phyloP scores from a whole-genome alignment of 2,329 filamentous ascomycete genomes.

The Phialemoniopsis sp. region DNA sequence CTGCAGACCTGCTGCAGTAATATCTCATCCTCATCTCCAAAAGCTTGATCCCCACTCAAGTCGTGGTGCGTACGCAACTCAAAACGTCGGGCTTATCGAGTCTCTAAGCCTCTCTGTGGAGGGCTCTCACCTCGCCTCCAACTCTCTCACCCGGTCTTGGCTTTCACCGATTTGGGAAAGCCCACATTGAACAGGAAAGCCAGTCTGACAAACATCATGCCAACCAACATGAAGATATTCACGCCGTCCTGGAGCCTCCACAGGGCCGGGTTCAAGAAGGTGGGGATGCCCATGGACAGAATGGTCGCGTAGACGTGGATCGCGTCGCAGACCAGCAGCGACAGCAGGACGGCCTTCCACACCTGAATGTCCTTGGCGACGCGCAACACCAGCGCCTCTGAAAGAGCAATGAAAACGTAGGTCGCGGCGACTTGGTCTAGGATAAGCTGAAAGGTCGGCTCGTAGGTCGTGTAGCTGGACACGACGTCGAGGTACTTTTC shows the following conservation, averaged over 20 bases:
- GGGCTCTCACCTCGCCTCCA: no score
- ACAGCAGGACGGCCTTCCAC: slow-evolving; percentile 17
- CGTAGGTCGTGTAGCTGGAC: slow-evolving; percentile 8
- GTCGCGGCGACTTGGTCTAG: slow-evolving; percentile 21
- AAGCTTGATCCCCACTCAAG: neutral
- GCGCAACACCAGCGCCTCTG: slow-evolving; percentile 19
- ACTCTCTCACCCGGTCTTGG: neutral
- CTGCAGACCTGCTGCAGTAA: neutral
- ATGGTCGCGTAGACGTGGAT: slow-evolving; percentile 23
- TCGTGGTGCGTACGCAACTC: slow-evolving; percentile 1
- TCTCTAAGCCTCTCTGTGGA: no score
- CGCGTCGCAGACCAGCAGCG: slow-evolving; percentile 18
- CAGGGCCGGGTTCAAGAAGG: slow-evolving; percentile 13
- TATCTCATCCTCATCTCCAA: neutral
- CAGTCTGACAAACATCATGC: slow-evolving; percentile 23
- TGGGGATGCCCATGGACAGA: slow-evolving; percentile 21
- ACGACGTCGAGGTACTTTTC: slow-evolving; percentile 9
- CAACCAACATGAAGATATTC: slow-evolving; percentile 24
- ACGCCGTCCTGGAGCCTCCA: slow-evolving; percentile 32
- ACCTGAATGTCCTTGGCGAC: slow-evolving; percentile 18
- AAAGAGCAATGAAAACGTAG: slow-evolving; percentile 22
- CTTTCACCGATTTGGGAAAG: slow-evolving; percentile 7
- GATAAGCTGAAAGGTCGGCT: slow-evolving; percentile 14
- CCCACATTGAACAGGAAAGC: slow-evolving; percentile 28
- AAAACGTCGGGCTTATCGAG: neutral